phyloP scores from a whole-genome alignment of 73 alveolate genomes.

The Tetrahymena elliotti region DNA sequence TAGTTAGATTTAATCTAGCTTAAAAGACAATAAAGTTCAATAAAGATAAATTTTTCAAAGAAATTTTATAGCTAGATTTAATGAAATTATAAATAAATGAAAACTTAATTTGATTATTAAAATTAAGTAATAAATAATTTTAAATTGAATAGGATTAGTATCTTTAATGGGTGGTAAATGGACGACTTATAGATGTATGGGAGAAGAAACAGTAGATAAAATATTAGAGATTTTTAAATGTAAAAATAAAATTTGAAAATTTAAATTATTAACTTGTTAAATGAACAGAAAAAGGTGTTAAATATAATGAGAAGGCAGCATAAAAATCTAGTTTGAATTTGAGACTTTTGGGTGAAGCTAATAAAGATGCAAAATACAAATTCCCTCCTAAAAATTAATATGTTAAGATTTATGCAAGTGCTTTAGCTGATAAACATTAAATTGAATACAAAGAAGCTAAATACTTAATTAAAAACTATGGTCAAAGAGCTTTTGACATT shows the following conservation, averaged over 20 bases:
- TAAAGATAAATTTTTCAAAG: too few species aligned
- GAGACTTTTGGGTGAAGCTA: neutral
- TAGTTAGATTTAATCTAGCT: too few species aligned
- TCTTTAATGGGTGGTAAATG: conserved; percentile 92
- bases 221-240: conserved; percentile 18
- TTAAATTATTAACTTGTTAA: neutral
- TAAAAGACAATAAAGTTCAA: too few species aligned
- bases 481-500: conserved; percentile 35
- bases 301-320: neutral
- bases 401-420: neutral
- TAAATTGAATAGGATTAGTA: conserved; percentile 47
- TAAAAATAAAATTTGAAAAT: neutral
- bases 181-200: conserved; percentile 90
- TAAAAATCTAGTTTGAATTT: conserved; percentile 12
- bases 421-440: neutral
- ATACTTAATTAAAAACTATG: conserved; percentile 21
- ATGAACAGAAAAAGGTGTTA: neutral
- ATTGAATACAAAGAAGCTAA: conserved; percentile 12
- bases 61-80: too few species aligned
- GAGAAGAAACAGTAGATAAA: conserved; percentile 64
- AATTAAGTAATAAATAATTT: too few species aligned
- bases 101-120: too few species aligned
- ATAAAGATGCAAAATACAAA: conserved; percentile 1
- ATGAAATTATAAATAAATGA: too few species aligned
- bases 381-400: neutral